Evolutionary conservation across 805 yeast genomes (phyloP), one percentile per base, ranked within the genome.

Genomic region (Candida piceae): DNA sequence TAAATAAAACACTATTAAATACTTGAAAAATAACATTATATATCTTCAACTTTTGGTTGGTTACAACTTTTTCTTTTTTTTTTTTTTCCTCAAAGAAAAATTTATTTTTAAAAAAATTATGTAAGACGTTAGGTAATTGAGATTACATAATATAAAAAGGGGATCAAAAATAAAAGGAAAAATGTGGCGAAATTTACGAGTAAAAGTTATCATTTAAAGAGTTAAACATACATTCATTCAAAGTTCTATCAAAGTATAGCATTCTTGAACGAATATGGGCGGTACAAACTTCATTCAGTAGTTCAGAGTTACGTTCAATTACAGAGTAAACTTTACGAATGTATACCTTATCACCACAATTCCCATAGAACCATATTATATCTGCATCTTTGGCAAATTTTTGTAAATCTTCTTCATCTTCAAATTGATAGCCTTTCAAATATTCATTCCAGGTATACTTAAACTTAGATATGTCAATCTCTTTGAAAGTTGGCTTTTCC

Each of bases 401-500:
- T 13, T 32, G 28, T 13, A 52, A 33, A 10, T 32, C 36, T 2
- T 49, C 52, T 32, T 46, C 47, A 7, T 43, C 39, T 11, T 36
- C 36, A 16, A 46, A 41, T 16, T 45, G 50, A 35, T 41, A 34
- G 6, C 43, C 50, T 12, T 34, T 37, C 19, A 38, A 23, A 5
- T 45, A 46, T 10, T 42, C 23, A 27, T 45, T 47, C 26, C 40
- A 52, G 12, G 26, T 31, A 13, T 46, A 28, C 12, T 41, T 42
- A 26, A 41, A 46, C 4, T 46, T 45, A 8, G 27, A 20, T 27
- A 22, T 29, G 8, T 36, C 29, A 18, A 53, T 35, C 19, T 35
- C 46, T 24, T 42, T 44, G 15, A 50, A 24, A 4, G 44, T 35
- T 11, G 59, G 59, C 29, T 48, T 49, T 6, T 39, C 35, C 16